Conservation (phyloP, 768 basidiomycete genomes). For the Epithele typhae region DNA sequence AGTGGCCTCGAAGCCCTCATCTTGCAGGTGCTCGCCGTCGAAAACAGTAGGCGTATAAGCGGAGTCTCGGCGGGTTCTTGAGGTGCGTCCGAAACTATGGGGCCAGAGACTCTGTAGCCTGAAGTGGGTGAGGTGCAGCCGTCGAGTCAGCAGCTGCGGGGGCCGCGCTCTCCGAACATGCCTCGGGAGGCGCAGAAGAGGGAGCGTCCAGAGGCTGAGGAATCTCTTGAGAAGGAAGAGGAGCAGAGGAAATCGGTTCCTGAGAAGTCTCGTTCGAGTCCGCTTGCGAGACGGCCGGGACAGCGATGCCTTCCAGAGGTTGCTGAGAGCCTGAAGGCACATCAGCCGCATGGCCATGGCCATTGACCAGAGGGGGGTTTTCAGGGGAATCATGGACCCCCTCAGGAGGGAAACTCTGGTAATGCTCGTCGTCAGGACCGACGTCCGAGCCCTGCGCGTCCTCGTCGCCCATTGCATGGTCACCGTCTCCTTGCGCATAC, state of each 20-base stretch:
- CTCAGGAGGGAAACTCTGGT: conserved; percentile 6
- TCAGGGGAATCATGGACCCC: conserved; percentile 11
- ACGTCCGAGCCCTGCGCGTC: conserved; percentile 18
- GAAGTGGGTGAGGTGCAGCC: conserved; percentile 32
- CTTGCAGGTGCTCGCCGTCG: conserved; percentile 8
- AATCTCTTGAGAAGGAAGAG: conserved; percentile 28
- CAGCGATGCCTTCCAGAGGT: conserved; percentile 5
- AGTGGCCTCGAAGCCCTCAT: conserved; percentile 11
- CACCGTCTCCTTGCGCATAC: conserved; percentile 31
- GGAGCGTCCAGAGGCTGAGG: conserved; percentile 30
- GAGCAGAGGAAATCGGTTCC: conserved; percentile 19
- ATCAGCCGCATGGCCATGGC: conserved; percentile 10
- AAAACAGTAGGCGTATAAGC: conserved; percentile 20
- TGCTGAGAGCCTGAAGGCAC: conserved; percentile 12
- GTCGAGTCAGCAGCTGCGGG: conserved; percentile 22
- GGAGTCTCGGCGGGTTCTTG: conserved; percentile 17
- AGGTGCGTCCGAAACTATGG: conserved; percentile 49
- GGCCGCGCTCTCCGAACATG: conserved; percentile 38
- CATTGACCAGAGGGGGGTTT: conserved; percentile 10
- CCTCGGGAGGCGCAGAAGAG: conserved; percentile 45
- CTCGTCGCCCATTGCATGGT: conserved; percentile 19
- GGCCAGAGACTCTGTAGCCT: conserved; percentile 41
- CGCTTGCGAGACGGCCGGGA: conserved; percentile 1
- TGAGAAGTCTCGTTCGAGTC: conserved; percentile 9
- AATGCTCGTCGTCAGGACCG: conserved; percentile 18